phyloP scores from a whole-genome alignment of 306 rosid species.

The Prinsepia uniflora region DNA sequence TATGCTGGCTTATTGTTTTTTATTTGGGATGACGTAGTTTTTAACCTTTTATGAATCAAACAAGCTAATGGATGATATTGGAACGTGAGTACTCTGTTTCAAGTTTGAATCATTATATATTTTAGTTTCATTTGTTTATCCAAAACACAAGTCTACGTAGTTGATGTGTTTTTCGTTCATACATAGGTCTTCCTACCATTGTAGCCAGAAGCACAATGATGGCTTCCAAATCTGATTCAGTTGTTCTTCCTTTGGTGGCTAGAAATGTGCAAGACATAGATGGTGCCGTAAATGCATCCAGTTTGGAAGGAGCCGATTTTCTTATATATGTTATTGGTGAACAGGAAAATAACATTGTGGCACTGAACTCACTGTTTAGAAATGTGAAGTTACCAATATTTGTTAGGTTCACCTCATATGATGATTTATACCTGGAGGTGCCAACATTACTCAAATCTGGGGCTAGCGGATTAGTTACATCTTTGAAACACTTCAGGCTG shows the following conservation, averaged over 20 bases:
- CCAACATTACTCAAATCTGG: slow-evolving; percentile 56
- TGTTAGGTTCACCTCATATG: slow-evolving; percentile 24
- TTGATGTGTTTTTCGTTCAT: slow-evolving; percentile 21
- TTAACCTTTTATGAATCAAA: background rate
- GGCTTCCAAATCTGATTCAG: slow-evolving; percentile 64
- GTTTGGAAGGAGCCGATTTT: slow-evolving; percentile 92
- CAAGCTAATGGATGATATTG: background rate
- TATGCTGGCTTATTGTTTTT: background rate
- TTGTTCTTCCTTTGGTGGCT: slow-evolving; percentile 87
- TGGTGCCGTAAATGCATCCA: slow-evolving; percentile 70
- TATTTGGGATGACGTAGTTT: background rate
- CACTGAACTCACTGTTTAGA: slow-evolving; percentile 40
- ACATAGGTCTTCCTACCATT: slow-evolving; percentile 77
- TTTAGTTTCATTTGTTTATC: background rate
- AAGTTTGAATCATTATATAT: too few relatives aligned
- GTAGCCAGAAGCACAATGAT: slow-evolving; percentile 84
- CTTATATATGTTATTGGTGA: slow-evolving; percentile 53
- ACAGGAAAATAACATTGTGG: slow-evolving; percentile 29
- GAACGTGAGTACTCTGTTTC: background rate
- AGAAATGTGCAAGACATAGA: slow-evolving; percentile 58
- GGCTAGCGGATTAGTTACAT: slow-evolving; percentile 72
- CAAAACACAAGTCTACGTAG: background rate
- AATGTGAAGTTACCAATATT: slow-evolving; percentile 84
- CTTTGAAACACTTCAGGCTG: slow-evolving; percentile 50
- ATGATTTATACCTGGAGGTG: slow-evolving; percentile 37